A percentile compares a stretch with the other conserved stretches of the same genome.
Conservation (phyloP, 495 filamentous ascomycete genomes). For the Penicillium cataractarum region DNA sequence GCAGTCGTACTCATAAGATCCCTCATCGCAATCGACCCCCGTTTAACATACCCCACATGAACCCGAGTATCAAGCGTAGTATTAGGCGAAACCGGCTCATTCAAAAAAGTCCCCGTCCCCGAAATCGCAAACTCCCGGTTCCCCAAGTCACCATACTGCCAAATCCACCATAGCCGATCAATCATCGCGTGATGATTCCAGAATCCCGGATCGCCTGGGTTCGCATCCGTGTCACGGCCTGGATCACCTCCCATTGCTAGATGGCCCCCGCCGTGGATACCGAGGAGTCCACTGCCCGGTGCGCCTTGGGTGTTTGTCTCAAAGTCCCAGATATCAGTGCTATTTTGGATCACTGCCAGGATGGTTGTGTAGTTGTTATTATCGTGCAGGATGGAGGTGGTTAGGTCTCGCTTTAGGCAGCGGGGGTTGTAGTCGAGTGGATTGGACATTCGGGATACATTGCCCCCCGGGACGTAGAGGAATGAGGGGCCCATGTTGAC, state of each 20-base stretch:
- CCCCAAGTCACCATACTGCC: slow-evolving; percentile 62
- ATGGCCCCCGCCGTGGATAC: slow-evolving; percentile 67
- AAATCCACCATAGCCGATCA: slow-evolving; percentile 71
- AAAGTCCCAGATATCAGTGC: slow-evolving; percentile 54
- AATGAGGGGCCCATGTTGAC: slow-evolving; percentile 58
- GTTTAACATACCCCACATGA: slow-evolving; percentile 46
- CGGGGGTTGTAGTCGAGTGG: slow-evolving; percentile 59
- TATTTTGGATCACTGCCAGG: slow-evolving; percentile 47
- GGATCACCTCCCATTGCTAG: slow-evolving; percentile 65
- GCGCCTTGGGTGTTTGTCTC: slow-evolving; percentile 55
- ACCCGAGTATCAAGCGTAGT: slow-evolving; percentile 50
- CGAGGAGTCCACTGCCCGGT: slow-evolving; percentile 50
- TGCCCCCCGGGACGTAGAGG: slow-evolving; percentile 34
- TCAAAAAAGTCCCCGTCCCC: slow-evolving; percentile 61
- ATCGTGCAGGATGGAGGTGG: slow-evolving; percentile 43
- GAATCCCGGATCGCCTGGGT: slow-evolving; percentile 68
- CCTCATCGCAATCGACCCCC: slow-evolving; percentile 40
- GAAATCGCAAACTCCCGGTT: slow-evolving; percentile 49
- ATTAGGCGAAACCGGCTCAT: slow-evolving; percentile 52
- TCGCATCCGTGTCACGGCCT: slow-evolving; percentile 60
- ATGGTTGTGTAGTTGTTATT: slow-evolving; percentile 56
- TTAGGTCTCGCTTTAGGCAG: slow-evolving; percentile 69
- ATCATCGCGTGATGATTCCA: slow-evolving; percentile 72
- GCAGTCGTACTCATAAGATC: slow-evolving; percentile 55
- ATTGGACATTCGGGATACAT: slow-evolving; percentile 19